Evolutionary conservation across 768 basidiomycete species (phyloP).

Genomic region (Kwoniella sp.): DNA sequence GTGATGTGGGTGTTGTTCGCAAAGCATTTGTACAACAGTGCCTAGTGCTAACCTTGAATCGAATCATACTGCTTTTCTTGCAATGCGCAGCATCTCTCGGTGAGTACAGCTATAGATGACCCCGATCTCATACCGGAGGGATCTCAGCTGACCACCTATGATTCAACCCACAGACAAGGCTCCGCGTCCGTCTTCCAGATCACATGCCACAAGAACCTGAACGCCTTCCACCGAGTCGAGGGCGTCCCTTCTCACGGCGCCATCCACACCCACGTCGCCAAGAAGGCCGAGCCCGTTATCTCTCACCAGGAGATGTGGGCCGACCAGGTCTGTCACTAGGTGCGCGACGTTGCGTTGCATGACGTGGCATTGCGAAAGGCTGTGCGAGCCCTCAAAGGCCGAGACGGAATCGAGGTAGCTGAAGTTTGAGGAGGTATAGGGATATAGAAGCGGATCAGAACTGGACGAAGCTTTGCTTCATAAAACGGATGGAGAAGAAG

Average conservation of each 20-base stretch:
- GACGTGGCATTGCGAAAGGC: no score
- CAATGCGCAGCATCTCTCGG: conserved; percentile 61
- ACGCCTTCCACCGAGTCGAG: conserved; percentile 86
- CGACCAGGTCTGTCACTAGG: conserved; percentile 1
- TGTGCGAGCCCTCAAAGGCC: no score
- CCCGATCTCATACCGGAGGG: not conserved
- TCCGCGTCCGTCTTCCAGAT: conserved; percentile 93
- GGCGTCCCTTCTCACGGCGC: conserved; percentile 72
- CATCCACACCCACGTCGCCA: conserved; percentile 45
- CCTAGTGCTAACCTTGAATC: no score
- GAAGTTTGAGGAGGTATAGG: no score
- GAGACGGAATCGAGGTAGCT: no score
- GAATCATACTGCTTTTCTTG: no score
- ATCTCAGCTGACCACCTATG: not conserved
- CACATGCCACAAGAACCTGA: conserved; percentile 96
- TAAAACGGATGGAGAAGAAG: no score
- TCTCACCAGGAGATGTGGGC: conserved; percentile 45
- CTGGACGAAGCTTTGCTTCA: no score
- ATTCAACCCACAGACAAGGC: conserved; percentile 68
- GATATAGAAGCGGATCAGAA: no score
- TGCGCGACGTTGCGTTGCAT: no score
- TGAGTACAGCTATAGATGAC: conserved; percentile 55
- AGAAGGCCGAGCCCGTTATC: conserved; percentile 34
- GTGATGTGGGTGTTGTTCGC: conserved; percentile 68
- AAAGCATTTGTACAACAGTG: no score